Evolutionary conservation across 148 eudicot genomes (phyloP), one percentile per base, ranked within the genome.

Genomic region (Drosera capensis): DNA sequence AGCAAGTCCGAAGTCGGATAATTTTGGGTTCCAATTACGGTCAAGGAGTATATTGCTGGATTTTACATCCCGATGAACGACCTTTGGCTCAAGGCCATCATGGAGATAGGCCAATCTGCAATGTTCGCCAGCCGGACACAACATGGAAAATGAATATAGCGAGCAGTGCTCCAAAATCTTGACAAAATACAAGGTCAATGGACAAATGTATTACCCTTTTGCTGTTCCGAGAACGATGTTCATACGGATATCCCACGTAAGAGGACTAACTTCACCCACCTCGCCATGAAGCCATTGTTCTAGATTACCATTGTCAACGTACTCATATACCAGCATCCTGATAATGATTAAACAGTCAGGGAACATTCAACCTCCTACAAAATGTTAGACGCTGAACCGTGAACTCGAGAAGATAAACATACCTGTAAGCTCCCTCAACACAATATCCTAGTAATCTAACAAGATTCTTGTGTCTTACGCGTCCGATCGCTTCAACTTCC

Each of bases 261-360:
- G 58, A 40, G 96, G 96, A 64, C 96, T 86, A 48, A 80, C 75
- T 49, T 80, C 86, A 30, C 93, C 93, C 8, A 81, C 92, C 55
- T 86, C 86, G 11, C 96, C 93, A 52, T 86, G 96, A 59, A 86
- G 86, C 96, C 96, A 86, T 40, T 81, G 84, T 40, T 81, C 93
- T 60, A 86, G 68, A 68, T 86, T 86, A 21, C 96, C 96, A 64
- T 75, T 86, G 58, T 81, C 93, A 37, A 86, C 96, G 52, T 71
- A 86, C 55, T 86, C 96, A 40, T 86, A 86, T 14, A 86, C 96
- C 55, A 86, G 93, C 93, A 86, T 86, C 74, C 96, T 86, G 59
- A 59, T 46, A 13, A 57, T 18, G 25, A 49, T 9, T 3, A 1
- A 45, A 23, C 53, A 19, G 30, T 8, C 20, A 18, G 38, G 29